These are phyloP conservation scores for Terana coerulea DNA, from an alignment of 768 basidiomycete species.

Conservation along the genomic window DNA sequence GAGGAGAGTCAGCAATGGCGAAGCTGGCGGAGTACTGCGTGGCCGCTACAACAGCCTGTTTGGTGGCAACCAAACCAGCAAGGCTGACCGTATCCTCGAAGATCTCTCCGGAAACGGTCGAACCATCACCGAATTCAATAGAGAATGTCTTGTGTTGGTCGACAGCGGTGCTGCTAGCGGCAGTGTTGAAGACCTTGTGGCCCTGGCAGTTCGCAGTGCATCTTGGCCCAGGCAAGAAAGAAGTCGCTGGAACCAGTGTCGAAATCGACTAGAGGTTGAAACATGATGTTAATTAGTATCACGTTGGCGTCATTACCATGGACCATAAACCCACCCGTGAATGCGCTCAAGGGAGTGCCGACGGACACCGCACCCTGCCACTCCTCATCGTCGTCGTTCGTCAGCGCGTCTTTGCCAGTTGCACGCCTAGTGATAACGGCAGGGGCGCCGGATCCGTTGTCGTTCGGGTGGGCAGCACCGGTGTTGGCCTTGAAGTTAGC, in stretches of 20 bases:
- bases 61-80: constrained; percentile 26
- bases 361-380: constrained; percentile 36
- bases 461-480: constrained; percentile 8
- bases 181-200: constrained; percentile 29
- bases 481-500: constrained; percentile 7
- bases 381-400: constrained; percentile 21
- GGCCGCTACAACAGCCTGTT: constrained; percentile 44
- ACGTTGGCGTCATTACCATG: too few species aligned
- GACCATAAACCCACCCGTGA: too few species aligned
- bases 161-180: constrained; percentile 29
- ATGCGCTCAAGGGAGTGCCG: constrained; percentile 32
- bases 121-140: constrained; percentile 38
- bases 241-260: constrained; percentile 33
- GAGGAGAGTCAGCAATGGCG: constrained; percentile 18
- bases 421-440: not conserved
- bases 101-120: constrained; percentile 33
- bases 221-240: constrained; percentile 28
- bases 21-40: constrained; percentile 33
- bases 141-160: constrained; percentile 25
- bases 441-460: not conserved
- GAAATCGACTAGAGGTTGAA: constrained; percentile 32
- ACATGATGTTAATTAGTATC: too few species aligned
- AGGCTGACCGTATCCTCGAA: constrained; percentile 42
- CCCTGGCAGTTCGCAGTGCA: constrained; percentile 15
- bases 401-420: constrained; percentile 12